Percentiles rank a stretch among this genome's conserved stretches.
phyloP scores from a whole-genome alignment of 192 early-diverging fungal genomes.

The Diversispora epigaea region DNA sequence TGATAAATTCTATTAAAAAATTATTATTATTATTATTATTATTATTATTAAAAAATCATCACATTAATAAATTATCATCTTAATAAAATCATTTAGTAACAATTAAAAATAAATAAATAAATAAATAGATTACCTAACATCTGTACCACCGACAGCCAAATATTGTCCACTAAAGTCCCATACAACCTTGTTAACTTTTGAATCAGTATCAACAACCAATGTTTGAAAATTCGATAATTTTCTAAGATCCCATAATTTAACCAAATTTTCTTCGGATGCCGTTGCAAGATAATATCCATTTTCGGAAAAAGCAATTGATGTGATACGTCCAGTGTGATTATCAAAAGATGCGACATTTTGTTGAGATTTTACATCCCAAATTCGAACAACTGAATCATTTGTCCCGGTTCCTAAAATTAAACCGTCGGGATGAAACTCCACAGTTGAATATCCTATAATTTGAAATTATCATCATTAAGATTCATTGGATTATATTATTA shows the following conservation, averaged over 20 bases:
- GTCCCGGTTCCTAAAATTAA: slow-evolving; percentile 81
- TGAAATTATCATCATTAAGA: not conserved
- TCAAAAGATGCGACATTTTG: slow-evolving; percentile 65
- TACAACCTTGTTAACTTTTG: slow-evolving; percentile 56
- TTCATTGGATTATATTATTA: too few species aligned
- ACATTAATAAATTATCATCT: too few species aligned
- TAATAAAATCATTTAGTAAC: not conserved
- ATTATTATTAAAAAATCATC: not conserved
- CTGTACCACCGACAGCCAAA: slow-evolving; percentile 68
- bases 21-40: too few species aligned
- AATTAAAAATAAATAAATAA: not conserved
- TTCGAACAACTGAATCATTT: slow-evolving; percentile 63
- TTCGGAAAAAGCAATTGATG: slow-evolving; percentile 82
- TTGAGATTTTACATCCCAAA: slow-evolving; percentile 83
- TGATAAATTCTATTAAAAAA: slow-evolving; percentile 54
- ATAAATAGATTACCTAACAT: slow-evolving; percentile 43
- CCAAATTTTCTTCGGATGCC: slow-evolving; percentile 63
- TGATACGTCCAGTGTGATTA: slow-evolving; percentile 61
- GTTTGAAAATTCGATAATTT: slow-evolving; percentile 74
- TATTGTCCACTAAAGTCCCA: slow-evolving; percentile 89
- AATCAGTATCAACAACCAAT: slow-evolving; percentile 57
- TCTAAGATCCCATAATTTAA: slow-evolving; percentile 92
- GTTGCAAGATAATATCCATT: slow-evolving; percentile 94
- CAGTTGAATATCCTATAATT: slow-evolving; percentile 59
- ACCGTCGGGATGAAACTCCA: slow-evolving; percentile 91